phyloP scores from a whole-genome alignment of 352 stramenopile genomes.

The Pythium rishiriense region DNA sequence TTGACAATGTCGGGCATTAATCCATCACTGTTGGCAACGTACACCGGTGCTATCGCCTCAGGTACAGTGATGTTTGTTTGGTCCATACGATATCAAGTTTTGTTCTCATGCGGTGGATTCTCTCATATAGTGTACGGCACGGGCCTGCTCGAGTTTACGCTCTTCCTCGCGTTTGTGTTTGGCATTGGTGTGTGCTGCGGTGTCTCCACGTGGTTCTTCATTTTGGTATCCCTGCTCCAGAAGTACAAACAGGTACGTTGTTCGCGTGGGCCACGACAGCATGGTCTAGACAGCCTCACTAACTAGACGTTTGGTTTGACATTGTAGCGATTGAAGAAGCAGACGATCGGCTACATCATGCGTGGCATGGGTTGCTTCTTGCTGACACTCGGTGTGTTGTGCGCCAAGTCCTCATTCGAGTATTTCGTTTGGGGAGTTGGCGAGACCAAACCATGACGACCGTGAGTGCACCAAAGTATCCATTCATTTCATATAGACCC shows the following conservation, averaged over 20 bases:
- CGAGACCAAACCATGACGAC: slow-evolving; percentile 36
- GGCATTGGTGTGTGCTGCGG: slow-evolving; percentile 78
- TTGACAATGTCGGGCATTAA: slow-evolving; percentile 90
- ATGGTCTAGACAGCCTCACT: not conserved
- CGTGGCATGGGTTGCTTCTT: slow-evolving; percentile 82
- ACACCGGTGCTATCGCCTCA: slow-evolving; percentile 86
- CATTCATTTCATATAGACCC: slow-evolving; percentile 20
- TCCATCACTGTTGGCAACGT: slow-evolving; percentile 79
- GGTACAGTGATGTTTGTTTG: slow-evolving; percentile 35
- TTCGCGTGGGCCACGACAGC: not conserved
- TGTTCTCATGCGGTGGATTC: not conserved
- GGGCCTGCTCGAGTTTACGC: slow-evolving; percentile 84
- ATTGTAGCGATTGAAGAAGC: slow-evolving; percentile 76
- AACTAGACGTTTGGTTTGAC: not conserved
- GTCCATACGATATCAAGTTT: no score
- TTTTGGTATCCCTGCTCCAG: slow-evolving; percentile 81
- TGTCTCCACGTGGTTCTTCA: slow-evolving; percentile 89
- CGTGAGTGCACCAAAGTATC: not conserved
- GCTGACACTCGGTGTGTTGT: slow-evolving; percentile 73
- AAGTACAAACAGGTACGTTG: slow-evolving; percentile 86
- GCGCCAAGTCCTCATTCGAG: slow-evolving; percentile 84
- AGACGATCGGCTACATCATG: slow-evolving; percentile 85
- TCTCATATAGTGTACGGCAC: slow-evolving; percentile 75
- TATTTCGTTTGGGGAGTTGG: slow-evolving; percentile 66
- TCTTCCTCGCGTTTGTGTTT: slow-evolving; percentile 86